Evolutionary conservation across 2,329 filamentous ascomycete species (phyloP).

Genomic region (Aspergillus pseudotamarii): DNA sequence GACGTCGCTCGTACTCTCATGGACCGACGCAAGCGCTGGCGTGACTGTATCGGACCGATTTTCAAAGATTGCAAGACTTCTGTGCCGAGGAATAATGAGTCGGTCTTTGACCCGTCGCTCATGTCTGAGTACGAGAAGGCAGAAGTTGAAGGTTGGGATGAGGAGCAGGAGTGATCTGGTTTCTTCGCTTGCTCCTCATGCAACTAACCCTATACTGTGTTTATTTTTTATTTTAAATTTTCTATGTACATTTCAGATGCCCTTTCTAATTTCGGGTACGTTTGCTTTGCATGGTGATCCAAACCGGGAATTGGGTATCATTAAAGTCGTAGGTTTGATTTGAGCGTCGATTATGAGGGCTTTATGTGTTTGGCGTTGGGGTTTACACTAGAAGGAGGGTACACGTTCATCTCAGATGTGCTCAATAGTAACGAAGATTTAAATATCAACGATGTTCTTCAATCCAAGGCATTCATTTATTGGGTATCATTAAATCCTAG

Average conservation of each 20-base stretch:
- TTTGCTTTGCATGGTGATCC: background rate
- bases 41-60: conserved; percentile 84
- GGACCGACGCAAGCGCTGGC: conserved; percentile 88
- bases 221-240: conserved; percentile 6
- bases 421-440: background rate
- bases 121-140: conserved; percentile 75
- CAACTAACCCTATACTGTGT: background rate
- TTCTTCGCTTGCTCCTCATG: background rate
- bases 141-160: conserved; percentile 81
- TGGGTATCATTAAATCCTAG: conserved; percentile 16
- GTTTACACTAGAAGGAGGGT: background rate
- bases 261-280: background rate
- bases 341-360: background rate
- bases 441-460: background rate
- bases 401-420: background rate
- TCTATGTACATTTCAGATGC: background rate
- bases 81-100: conserved; percentile 69
- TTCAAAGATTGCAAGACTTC: conserved; percentile 80
- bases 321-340: background rate
- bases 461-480: background rate
- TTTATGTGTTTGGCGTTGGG: conserved; percentile 6
- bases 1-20: conserved; percentile 90
- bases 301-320: background rate
- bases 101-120: conserved; percentile 72
- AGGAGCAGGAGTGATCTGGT: conserved; percentile 65